phyloP scores from a whole-genome alignment of 1,139 yeast species.

The Kurtzmaniella natalensis region DNA sequence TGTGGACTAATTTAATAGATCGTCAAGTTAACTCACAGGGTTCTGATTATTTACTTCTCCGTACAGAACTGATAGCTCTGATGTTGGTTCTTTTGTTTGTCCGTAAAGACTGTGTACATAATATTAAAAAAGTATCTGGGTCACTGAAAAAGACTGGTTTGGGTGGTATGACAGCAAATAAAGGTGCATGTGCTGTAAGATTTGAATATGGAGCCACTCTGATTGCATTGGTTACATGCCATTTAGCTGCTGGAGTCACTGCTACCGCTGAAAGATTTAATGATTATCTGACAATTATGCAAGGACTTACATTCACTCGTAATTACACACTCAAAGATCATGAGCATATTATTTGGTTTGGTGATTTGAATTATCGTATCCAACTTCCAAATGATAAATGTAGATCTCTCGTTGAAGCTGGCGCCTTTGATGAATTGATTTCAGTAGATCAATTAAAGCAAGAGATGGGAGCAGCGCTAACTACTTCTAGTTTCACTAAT shows the following conservation, averaged over 20 bases:
- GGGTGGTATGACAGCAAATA: slow-evolving; percentile 89
- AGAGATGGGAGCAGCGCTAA: slow-evolving; percentile 64
- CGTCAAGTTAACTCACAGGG: slow-evolving; percentile 47
- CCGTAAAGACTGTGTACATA: slow-evolving; percentile 45
- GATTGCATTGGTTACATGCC: slow-evolving; percentile 83
- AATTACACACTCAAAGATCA: slow-evolving; percentile 71
- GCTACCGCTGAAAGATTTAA: slow-evolving; percentile 85
- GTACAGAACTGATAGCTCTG: slow-evolving; percentile 44
- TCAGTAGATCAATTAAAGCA: slow-evolving; percentile 76
- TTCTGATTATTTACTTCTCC: slow-evolving; percentile 33
- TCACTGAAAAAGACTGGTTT: slow-evolving; percentile 82
- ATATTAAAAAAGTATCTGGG: slow-evolving; percentile 74
- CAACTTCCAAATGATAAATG: slow-evolving; percentile 73
- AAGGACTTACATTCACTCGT: slow-evolving; percentile 73
- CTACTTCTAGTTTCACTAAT: too few relatives aligned
- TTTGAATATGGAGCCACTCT: slow-evolving; percentile 73
- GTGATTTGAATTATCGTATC: slow-evolving; percentile 91
- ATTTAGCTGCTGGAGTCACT: slow-evolving; percentile 87
- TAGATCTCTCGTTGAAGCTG: slow-evolving; percentile 47
- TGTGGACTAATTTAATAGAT: slow-evolving; percentile 59
- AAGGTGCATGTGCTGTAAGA: slow-evolving; percentile 87
- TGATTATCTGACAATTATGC: slow-evolving; percentile 77
- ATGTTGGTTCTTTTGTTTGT: slow-evolving; percentile 38
- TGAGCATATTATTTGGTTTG: slow-evolving; percentile 88
- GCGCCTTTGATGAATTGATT: slow-evolving; percentile 49